Percentiles rank a stretch among this genome's conserved stretches.
Evolutionary conservation across 768 basidiomycete species (phyloP).

Genomic region (Hypholoma fasciculare): DNA sequence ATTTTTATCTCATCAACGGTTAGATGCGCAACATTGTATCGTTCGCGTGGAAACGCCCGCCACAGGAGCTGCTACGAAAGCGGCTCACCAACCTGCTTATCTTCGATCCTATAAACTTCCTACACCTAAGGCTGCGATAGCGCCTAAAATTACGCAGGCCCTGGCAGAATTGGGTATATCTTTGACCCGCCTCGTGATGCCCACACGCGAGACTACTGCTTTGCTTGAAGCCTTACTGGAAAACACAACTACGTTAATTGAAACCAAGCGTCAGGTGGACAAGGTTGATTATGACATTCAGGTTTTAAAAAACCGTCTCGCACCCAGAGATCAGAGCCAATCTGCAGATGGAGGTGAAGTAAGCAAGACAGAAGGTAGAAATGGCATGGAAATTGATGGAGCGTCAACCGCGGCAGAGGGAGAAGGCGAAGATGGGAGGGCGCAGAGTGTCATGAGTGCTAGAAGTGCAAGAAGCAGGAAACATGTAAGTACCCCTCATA

Average conservation of each 20-base stretch:
- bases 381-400: slow-evolving; percentile 32
- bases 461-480: slow-evolving; percentile 59
- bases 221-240: slow-evolving; percentile 75
- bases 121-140: slow-evolving; percentile 69
- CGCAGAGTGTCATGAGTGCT: slow-evolving; percentile 64
- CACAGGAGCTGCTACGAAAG: slow-evolving; percentile 63
- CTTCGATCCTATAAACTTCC: slow-evolving; percentile 89
- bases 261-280: slow-evolving; percentile 87
- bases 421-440: slow-evolving; percentile 49
- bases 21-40: slow-evolving; percentile 76
- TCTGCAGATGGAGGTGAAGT: slow-evolving; percentile 35
- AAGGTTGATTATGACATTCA: slow-evolving; percentile 84
- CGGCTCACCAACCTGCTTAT: slow-evolving; percentile 75
- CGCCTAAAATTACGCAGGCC: slow-evolving; percentile 74
- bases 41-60: slow-evolving; percentile 59
- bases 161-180: slow-evolving; percentile 77
- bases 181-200: slow-evolving; percentile 86
- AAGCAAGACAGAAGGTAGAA: slow-evolving; percentile 30
- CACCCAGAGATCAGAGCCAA: slow-evolving; percentile 45
- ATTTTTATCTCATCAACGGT: not conserved
- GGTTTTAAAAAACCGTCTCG: slow-evolving; percentile 63
- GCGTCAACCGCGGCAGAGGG: slow-evolving; percentile 25
- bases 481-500: slow-evolving; percentile 42
- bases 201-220: slow-evolving; percentile 79
- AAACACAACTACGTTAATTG: slow-evolving; percentile 72